These are phyloP conservation scores for Plasmopara halstedii DNA, from an alignment of 352 stramenopile species.

Conservation along the genomic window DNA sequence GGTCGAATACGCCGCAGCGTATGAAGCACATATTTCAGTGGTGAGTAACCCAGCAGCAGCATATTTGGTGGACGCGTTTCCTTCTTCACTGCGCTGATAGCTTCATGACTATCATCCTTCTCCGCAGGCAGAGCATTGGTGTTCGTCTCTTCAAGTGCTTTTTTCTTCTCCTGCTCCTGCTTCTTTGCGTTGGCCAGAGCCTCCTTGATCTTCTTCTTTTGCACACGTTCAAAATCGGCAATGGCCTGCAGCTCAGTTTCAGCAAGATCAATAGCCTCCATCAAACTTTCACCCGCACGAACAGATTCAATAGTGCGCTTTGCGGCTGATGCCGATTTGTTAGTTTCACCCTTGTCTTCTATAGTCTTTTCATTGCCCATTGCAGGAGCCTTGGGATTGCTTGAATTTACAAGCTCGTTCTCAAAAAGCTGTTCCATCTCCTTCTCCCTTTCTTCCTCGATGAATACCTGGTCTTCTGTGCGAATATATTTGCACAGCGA, in stretches of 20 bases:
- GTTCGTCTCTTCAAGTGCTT: constrained; percentile 30
- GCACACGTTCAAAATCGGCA: constrained; percentile 52
- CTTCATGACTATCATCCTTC: constrained; percentile 21
- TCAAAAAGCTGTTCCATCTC: constrained; percentile 95
- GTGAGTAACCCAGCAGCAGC: constrained; percentile 92
- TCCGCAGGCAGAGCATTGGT: constrained; percentile 28
- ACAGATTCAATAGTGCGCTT: constrained; percentile 92
- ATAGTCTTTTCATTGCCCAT: constrained; percentile 53
- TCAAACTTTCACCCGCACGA: constrained; percentile 84
- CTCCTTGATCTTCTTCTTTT: constrained; percentile 54
- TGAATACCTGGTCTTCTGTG: constrained; percentile 95
- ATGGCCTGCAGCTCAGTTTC: constrained; percentile 88
- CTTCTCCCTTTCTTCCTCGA: constrained; percentile 96
- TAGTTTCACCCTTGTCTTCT: constrained; percentile 27
- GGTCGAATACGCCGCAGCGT: constrained; percentile 89
- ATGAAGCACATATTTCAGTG: constrained; percentile 92
- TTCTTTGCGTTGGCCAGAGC: constrained; percentile 58
- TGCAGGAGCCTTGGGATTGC: constrained; percentile 50
- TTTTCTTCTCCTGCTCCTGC: constrained; percentile 28
- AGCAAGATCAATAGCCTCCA: constrained; percentile 93
- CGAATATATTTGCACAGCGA: constrained; percentile 95
- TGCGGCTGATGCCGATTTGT: constrained; percentile 78
- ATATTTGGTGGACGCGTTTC: constrained; percentile 80
- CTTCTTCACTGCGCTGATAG: constrained; percentile 36
- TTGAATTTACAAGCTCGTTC: constrained; percentile 80